Evolutionary conservation across 2,329 filamentous ascomycete genomes (phyloP).

Genomic region (Xylariaceae sp.): DNA sequence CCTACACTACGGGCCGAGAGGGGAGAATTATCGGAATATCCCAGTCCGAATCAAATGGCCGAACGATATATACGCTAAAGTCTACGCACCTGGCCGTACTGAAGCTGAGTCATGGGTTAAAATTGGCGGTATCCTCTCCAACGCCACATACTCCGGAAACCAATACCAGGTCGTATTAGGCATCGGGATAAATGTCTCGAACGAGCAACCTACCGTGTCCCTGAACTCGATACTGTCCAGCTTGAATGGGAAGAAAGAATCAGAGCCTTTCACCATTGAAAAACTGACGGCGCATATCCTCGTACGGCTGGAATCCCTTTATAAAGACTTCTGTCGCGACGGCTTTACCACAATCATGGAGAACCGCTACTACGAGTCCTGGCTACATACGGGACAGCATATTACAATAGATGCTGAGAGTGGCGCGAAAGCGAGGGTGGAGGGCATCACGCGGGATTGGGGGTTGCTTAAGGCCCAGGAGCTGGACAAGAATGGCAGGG

Average conservation of each 20-base stretch:
- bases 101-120: slow-evolving; percentile 65
- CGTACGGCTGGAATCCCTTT: slow-evolving; percentile 71
- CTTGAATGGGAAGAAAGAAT: slow-evolving; percentile 38
- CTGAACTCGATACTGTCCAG: slow-evolving; percentile 75
- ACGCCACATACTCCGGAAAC: slow-evolving; percentile 73
- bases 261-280: slow-evolving; percentile 65
- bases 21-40: slow-evolving; percentile 63
- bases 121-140: slow-evolving; percentile 88
- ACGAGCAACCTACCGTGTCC: slow-evolving; percentile 80
- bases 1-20: slow-evolving; percentile 61
- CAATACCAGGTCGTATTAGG: slow-evolving; percentile 84
- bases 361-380: slow-evolving; percentile 71
- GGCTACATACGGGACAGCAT: slow-evolving; percentile 75
- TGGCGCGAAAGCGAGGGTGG: slow-evolving; percentile 61
- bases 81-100: too few species aligned
- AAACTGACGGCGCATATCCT: slow-evolving; percentile 78
- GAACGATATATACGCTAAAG: slow-evolving; percentile 85
- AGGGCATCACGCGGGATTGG: slow-evolving; percentile 90
- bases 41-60: slow-evolving; percentile 94
- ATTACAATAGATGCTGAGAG: slow-evolving; percentile 77
- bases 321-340: slow-evolving; percentile 66
- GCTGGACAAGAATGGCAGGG: slow-evolving; percentile 64
- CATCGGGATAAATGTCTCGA: slow-evolving; percentile 80
- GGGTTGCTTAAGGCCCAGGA: slow-evolving; percentile 84
- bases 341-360: slow-evolving; percentile 76